Conservation (phyloP, 2,329 filamentous ascomycete genomes). For the Fusarium paranaense region DNA sequence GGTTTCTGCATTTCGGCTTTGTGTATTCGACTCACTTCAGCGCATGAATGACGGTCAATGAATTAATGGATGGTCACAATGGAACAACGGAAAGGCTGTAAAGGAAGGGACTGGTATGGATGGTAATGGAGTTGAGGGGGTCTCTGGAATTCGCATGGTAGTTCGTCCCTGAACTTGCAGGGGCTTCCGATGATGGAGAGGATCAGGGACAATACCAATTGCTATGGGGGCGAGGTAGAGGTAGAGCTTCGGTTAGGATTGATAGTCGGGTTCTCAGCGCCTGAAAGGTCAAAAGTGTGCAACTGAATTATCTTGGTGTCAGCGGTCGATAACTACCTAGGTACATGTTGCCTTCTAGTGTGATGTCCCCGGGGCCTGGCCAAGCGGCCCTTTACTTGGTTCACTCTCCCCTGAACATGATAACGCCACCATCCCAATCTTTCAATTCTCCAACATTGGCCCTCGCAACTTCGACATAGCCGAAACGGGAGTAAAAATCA, state of each 20-base stretch:
- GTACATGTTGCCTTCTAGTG: neutral
- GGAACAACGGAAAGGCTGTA: conserved; percentile 8
- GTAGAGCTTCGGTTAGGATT: neutral
- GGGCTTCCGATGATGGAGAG: conserved; percentile 14
- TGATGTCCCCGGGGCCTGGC: neutral
- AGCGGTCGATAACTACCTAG: neutral
- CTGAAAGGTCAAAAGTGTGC: conserved; percentile 1
- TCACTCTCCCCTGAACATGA: conserved; percentile 53
- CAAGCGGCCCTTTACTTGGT: neutral
- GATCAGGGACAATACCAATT: conserved; percentile 19
- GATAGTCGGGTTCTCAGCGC: neutral
- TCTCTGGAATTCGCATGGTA: conserved; percentile 2
- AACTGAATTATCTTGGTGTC: neutral
- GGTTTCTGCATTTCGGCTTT: conserved; percentile 9
- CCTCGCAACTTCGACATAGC: conserved; percentile 50
- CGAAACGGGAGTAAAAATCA: conserved; percentile 48
- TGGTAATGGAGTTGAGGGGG: conserved; percentile 13
- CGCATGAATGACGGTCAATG: conserved; percentile 12
- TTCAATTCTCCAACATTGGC: conserved; percentile 51
- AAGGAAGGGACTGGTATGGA: neutral
- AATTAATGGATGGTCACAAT: conserved; percentile 17
- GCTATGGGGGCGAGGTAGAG: neutral
- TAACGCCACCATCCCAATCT: conserved; percentile 50
- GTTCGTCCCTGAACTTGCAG: conserved; percentile 9
- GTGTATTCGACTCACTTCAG: neutral